Evolutionary conservation across 2,329 filamentous ascomycete species (phyloP).

Genomic region (Aspergillus puulaauensis): DNA sequence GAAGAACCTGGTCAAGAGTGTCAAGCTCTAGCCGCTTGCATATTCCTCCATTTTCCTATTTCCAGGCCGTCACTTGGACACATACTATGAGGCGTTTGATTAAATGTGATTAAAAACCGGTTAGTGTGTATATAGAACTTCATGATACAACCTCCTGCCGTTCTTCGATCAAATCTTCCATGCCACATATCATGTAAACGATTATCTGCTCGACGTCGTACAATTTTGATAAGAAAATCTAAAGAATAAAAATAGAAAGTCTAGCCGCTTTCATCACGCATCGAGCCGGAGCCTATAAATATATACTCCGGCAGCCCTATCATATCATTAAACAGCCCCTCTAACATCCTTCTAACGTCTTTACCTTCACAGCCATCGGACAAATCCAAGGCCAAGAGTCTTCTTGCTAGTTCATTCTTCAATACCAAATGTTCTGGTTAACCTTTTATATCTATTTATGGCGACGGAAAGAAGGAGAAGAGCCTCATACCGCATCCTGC

Average conservation of each 20-base stretch:
- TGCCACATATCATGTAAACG: neutral
- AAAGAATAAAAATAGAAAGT: neutral
- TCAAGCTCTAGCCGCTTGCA: slow-evolving; percentile 66
- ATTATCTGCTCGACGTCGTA: neutral
- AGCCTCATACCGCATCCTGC: slow-evolving; percentile 58
- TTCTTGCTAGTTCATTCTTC: slow-evolving; percentile 20
- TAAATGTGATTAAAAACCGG: slow-evolving; percentile 19
- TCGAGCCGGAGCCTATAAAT: neutral
- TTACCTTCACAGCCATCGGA: neutral
- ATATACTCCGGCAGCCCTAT: neutral
- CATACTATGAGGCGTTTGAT: slow-evolving; percentile 18
- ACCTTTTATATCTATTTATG: neutral
- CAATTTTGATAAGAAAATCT: neutral
- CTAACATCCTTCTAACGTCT: slow-evolving; percentile 7
- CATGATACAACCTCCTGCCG: slow-evolving; percentile 14
- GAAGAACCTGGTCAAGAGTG: slow-evolving; percentile 85
- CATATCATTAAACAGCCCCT: slow-evolving; percentile 6
- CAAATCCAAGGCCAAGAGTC: slow-evolving; percentile 17
- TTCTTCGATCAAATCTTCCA: neutral
- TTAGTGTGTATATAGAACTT: slow-evolving; percentile 26
- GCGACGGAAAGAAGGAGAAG: neutral
- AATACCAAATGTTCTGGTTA: neutral
- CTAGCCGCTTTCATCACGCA: neutral
- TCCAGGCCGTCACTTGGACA: slow-evolving; percentile 13
- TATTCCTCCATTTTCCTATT: slow-evolving; percentile 14